These are phyloP conservation scores for Schoenoplectus triqueter DNA, from an alignment of 202 grass and related monocot genomes.

Conservation along the genomic window DNA sequence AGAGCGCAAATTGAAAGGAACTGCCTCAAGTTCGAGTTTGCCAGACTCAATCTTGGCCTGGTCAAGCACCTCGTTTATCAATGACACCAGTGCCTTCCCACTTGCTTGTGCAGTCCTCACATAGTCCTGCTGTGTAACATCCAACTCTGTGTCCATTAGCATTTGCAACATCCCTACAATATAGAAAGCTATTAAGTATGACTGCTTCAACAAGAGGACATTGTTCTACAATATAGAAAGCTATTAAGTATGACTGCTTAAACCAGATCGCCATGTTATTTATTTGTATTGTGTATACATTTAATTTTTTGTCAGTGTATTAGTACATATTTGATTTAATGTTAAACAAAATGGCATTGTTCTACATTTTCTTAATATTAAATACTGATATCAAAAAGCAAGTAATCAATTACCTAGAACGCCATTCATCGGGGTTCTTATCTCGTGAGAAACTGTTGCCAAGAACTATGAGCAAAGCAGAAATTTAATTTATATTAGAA, in stretches of 20 bases:
- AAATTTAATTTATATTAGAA: constrained; percentile 11
- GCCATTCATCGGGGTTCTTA: constrained; percentile 99
- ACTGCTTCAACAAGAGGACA: background rate
- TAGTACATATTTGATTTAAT: constrained; percentile 14
- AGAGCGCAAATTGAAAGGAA: constrained; percentile 76
- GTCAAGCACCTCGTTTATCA: constrained; percentile 98
- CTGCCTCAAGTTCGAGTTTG: constrained; percentile 90
- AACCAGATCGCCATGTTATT: background rate
- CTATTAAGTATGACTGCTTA: constrained; percentile 17
- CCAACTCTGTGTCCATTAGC: constrained; percentile 97
- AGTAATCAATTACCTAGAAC: constrained; percentile 66
- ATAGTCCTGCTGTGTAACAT: constrained; percentile 90
- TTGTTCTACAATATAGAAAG: constrained; percentile 47
- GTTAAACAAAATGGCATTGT: background rate
- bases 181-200: background rate
- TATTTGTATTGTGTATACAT: constrained; percentile 12
- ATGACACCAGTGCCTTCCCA: constrained; percentile 93
- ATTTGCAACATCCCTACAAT: constrained; percentile 97
- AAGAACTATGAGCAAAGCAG: constrained; percentile 66
- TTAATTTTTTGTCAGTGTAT: background rate
- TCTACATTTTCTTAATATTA: background rate
- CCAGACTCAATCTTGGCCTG: constrained; percentile 99
- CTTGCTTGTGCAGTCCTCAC: constrained; percentile 96
- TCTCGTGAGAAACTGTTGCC: constrained; percentile 99
- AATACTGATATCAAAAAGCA: background rate